phyloP scores from a whole-genome alignment of 1,139 yeast species.

The Candida albicans region DNA sequence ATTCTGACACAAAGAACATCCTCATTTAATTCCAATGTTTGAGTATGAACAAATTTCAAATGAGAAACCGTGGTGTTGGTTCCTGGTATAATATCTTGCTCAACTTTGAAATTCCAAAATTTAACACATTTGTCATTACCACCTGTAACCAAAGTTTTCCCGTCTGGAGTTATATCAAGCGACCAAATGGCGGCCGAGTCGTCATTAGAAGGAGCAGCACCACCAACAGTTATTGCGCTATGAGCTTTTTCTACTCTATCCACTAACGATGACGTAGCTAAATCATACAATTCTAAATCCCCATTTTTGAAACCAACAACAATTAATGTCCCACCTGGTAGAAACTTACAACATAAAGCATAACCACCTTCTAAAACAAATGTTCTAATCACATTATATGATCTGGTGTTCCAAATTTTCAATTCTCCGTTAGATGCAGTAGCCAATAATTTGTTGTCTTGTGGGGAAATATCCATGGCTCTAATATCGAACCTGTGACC shows the following conservation, averaged over 20 bases:
- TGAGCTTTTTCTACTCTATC: slow-evolving; percentile 78
- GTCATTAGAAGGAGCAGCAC: slow-evolving; percentile 20
- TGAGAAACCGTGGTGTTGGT: slow-evolving; percentile 52
- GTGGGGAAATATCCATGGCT: slow-evolving; percentile 77
- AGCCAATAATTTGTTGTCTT: slow-evolving; percentile 78
- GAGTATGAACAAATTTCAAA: slow-evolving; percentile 67
- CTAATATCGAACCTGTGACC: slow-evolving; percentile 93
- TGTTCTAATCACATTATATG: slow-evolving; percentile 76
- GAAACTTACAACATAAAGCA: slow-evolving; percentile 74
- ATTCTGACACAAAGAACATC: slow-evolving; percentile 79
- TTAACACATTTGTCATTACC: slow-evolving; percentile 90
- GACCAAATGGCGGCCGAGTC: slow-evolving; percentile 86
- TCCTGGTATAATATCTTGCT: slow-evolving; percentile 68
- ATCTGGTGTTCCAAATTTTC: slow-evolving; percentile 83
- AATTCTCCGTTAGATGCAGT: slow-evolving; percentile 89
- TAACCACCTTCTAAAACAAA: slow-evolving; percentile 77
- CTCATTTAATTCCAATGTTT: slow-evolving; percentile 81
- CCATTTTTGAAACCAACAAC: slow-evolving; percentile 93
- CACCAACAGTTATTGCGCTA: slow-evolving; percentile 19
- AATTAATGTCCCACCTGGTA: slow-evolving; percentile 89
- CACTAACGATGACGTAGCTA: slow-evolving; percentile 75
- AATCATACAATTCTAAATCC: slow-evolving; percentile 77
- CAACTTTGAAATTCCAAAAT: slow-evolving; percentile 82
- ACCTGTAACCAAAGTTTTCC: slow-evolving; percentile 82
- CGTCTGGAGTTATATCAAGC: slow-evolving; percentile 82